phyloP scores from a whole-genome alignment of 83 land plant genomes.

The Diphasiastrum complanatum region DNA sequence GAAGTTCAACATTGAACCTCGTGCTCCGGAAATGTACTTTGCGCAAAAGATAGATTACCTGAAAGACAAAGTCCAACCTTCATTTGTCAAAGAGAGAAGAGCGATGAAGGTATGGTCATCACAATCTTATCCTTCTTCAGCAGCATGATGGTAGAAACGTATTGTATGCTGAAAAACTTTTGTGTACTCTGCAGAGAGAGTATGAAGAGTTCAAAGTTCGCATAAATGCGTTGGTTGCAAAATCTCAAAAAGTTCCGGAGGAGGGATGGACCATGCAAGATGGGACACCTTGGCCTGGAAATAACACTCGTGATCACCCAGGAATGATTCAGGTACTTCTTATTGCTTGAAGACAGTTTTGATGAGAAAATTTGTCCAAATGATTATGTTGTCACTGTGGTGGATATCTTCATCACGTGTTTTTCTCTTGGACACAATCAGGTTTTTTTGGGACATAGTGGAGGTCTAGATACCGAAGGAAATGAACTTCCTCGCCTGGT shows the following conservation, averaged over 20 bases:
- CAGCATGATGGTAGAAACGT: no score
- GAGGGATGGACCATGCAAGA: no score
- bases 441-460: constrained; percentile 78
- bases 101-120: no score
- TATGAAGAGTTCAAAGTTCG: constrained; percentile 80
- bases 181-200: constrained; percentile 80
- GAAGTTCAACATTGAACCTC: no score
- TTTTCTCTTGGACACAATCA: constrained; percentile 5
- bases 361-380: not conserved
- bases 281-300: constrained; percentile 43
- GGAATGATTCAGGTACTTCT: constrained; percentile 75
- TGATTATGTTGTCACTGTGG: not conserved
- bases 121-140: no score
- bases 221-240: constrained; percentile 79
- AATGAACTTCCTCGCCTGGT: constrained; percentile 56
- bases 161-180: no score
- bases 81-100: no score
- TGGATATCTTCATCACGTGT: not conserved
- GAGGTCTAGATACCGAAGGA: constrained; percentile 38
- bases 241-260: constrained; percentile 42
- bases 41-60: no score
- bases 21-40: no score
- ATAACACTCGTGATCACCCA: constrained; percentile 72
- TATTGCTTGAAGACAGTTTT: not conserved
- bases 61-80: no score